Percentiles rank a stretch among this genome's conserved stretches.
Conservation (phyloP, 768 basidiomycete genomes). For the Pisolithus microcarpus region DNA sequence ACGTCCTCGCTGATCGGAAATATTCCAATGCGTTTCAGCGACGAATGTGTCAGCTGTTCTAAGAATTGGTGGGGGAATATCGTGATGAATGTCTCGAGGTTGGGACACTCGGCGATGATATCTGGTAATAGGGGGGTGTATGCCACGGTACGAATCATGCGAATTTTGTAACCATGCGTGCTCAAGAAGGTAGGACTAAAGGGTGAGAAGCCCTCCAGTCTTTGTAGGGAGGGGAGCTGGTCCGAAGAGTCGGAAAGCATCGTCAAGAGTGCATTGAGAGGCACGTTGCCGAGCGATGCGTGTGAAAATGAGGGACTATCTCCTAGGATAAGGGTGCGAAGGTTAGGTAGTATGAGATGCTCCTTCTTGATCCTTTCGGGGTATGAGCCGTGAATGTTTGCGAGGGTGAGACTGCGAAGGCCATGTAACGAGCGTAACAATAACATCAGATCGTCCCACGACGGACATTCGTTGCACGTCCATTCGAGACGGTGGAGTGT, state of each 20-base stretch:
- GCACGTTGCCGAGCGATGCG: conserved; percentile 26
- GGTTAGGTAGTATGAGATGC: conserved; percentile 28
- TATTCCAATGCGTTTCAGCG: conserved; percentile 37
- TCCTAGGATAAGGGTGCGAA: conserved; percentile 38
- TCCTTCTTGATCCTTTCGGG: conserved; percentile 13
- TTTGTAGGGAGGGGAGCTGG: conserved; percentile 33
- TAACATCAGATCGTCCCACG: conserved; percentile 32
- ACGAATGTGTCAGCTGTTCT: conserved; percentile 32
- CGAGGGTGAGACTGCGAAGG: conserved; percentile 36
- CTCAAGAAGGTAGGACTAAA: conserved; percentile 36
- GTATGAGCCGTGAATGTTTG: conserved; percentile 32
- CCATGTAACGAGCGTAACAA: conserved; percentile 29
- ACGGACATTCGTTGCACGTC: conserved; percentile 38
- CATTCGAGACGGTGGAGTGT: conserved; percentile 41
- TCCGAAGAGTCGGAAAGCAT: conserved; percentile 27
- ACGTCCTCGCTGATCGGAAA: conserved; percentile 34
- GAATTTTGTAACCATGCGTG: conserved; percentile 37
- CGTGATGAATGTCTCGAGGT: conserved; percentile 36
- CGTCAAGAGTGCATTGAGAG: conserved; percentile 36
- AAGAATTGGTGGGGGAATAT: conserved; percentile 30
- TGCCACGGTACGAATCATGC: conserved; percentile 32
- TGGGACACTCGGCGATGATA: conserved; percentile 33
- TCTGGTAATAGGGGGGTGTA: conserved; percentile 29
- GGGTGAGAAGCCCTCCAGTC: conserved; percentile 39
- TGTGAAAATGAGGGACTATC: conserved; percentile 27